phyloP scores from a whole-genome alignment of 768 basidiomycete genomes.

The Pleurotus tuber-regium region DNA sequence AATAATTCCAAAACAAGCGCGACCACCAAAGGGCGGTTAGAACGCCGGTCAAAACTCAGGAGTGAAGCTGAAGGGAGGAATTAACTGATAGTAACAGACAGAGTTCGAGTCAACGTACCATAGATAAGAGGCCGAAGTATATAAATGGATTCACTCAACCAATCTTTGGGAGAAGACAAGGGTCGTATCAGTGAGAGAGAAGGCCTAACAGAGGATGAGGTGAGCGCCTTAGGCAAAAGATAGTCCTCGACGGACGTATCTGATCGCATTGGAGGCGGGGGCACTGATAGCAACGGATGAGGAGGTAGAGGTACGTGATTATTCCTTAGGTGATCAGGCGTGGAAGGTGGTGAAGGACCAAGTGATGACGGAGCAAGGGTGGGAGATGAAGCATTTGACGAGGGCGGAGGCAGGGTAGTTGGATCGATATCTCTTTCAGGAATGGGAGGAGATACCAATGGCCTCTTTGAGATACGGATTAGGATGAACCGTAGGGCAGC shows the following conservation, averaged over 20 bases:
- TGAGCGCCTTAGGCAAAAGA: constrained; percentile 78
- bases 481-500: constrained; percentile 72
- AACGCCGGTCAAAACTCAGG: constrained; percentile 42
- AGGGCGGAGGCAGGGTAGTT: constrained; percentile 49
- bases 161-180: constrained; percentile 64
- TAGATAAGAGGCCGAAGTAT: constrained; percentile 75
- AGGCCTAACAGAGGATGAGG: constrained; percentile 67
- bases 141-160: constrained; percentile 72
- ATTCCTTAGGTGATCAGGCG: constrained; percentile 80
- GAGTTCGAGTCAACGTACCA: constrained; percentile 41
- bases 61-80: constrained; percentile 31
- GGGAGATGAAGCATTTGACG: constrained; percentile 54
- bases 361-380: constrained; percentile 60
- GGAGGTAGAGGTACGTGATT: constrained; percentile 67
- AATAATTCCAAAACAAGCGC: constrained; percentile 70
- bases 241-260: constrained; percentile 73
- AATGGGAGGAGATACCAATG: constrained; percentile 73
- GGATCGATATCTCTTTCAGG: constrained; percentile 90
- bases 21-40: constrained; percentile 62
- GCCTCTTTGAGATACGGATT: constrained; percentile 71
- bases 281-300: constrained; percentile 53
- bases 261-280: constrained; percentile 47
- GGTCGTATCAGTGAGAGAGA: constrained; percentile 64
- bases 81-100: constrained; percentile 13
- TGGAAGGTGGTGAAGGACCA: constrained; percentile 51